phyloP scores from a whole-genome alignment of 495 filamentous ascomycete genomes.

The Hypoxylon fuscum region DNA sequence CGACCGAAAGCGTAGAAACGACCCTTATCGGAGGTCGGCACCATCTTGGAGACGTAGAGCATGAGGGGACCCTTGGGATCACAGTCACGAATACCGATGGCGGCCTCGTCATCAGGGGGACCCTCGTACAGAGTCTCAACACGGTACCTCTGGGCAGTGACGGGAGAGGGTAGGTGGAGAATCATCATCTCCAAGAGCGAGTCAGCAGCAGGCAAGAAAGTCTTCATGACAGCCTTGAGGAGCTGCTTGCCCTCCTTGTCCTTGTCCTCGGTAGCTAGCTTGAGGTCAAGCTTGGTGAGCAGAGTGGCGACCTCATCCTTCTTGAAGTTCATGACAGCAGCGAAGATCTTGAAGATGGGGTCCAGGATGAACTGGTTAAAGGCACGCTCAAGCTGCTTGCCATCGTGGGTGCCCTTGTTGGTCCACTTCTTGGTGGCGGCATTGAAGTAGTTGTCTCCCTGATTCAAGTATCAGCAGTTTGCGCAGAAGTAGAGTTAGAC shows the following conservation, averaged over 20 bases:
- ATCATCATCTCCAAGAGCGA: constrained; percentile 99
- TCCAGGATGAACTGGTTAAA: constrained; percentile 99
- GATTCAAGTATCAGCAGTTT: constrained; percentile 20
- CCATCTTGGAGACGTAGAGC: constrained; percentile 99
- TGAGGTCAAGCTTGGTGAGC: constrained; percentile 90
- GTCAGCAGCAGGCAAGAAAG: constrained; percentile 97
- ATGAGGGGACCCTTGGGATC: constrained; percentile 97
- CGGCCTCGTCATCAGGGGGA: constrained; percentile 88
- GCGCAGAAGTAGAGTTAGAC: neutral
- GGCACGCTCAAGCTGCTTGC: constrained; percentile 91
- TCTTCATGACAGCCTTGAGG: constrained; percentile 97
- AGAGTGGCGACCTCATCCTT: constrained; percentile 88
- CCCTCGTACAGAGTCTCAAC: constrained; percentile 98
- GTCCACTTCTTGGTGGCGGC: constrained; percentile 99
- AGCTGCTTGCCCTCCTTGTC: constrained; percentile 96
- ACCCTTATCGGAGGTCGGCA: constrained; percentile 98
- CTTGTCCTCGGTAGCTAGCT: constrained; percentile 84
- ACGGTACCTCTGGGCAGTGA: constrained; percentile 98
- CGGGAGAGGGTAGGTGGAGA: constrained; percentile 95
- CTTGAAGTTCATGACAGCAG: constrained; percentile 96
- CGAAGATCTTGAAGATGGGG: constrained; percentile 99
- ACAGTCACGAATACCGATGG: constrained; percentile 97
- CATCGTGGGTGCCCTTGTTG: constrained; percentile 80
- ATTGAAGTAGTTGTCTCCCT: constrained; percentile 99
- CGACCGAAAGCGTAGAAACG: constrained; percentile 99